Base-by-base conservation (phyloP, 2,329 filamentous ascomycete species). In the Rhynchosporium agropyri region DNA sequence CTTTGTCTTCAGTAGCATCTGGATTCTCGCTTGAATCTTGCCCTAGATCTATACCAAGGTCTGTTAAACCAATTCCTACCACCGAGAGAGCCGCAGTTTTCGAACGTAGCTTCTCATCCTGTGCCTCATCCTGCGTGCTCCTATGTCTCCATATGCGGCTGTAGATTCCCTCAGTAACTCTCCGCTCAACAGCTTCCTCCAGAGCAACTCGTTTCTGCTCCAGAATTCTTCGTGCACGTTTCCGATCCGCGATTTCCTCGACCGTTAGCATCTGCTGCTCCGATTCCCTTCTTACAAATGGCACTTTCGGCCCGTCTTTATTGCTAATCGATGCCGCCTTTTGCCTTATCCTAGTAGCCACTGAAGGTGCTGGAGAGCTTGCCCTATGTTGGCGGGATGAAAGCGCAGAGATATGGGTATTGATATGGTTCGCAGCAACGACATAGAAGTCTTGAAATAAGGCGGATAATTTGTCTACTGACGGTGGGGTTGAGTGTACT, bases 401-500 rank as follows among this genome's bases (percentile, higher is more conserved):
- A 13, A 97, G 81, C 2, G 89, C 86, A 42, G 89, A 89, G 67
- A 97, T 91, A 74, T 98, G 93, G 0, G 92, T 97, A 59, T 86
- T 85, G 63, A 98, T 93, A 70, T 95, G 91, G 1, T 87, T 83
- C 10, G 92, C 89, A 28, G 93, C 91, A 62, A 88, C 84, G 48
- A 84, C 80, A 74, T 99, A 99, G 76, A 98, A 99, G 62, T 96
- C 92, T 77, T 99, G 95, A 74, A 98, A 98, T 59, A 95, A 82
- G n/a, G 85, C 83, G 8, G 92, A 89, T 15, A 98, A 83, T 66
- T 85, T 88, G 54, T 96, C 92, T 72, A 96, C 89, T 51, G 85
- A 90, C 0, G 95, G 88, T 4, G 95, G 95, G 4, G 87, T 88
- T 2, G 90, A 85, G 72, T 97, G 90, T 38, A 96, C 89, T 80